Conservation (phyloP, 1,139 yeast genomes). For the Suhomyces bribrorum region DNA sequence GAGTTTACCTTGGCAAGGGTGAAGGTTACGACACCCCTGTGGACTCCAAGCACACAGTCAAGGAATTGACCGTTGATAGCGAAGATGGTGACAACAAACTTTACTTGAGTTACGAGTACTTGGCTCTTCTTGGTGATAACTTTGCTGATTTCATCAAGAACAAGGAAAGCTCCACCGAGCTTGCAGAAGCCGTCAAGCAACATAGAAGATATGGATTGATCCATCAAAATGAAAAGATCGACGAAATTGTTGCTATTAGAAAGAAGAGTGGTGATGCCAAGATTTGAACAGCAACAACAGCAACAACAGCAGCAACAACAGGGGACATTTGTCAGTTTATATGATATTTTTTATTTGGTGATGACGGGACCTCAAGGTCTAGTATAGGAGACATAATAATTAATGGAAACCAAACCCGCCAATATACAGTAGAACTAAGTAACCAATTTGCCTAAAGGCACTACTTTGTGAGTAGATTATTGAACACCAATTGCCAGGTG, state of each 20-base stretch:
- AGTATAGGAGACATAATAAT: neutral
- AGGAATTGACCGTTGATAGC: conserved; percentile 25
- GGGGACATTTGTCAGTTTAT: neutral
- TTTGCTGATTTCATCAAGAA: conserved; percentile 40
- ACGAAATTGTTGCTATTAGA: conserved; percentile 41
- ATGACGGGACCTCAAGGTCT: conserved; percentile 1
- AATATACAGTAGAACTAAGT: too few species aligned
- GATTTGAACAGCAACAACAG: too few species aligned
- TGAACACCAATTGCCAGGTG: too few species aligned
- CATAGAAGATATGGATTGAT: conserved; percentile 67
- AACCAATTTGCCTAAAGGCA: too few species aligned
- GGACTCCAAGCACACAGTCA: conserved; percentile 25
- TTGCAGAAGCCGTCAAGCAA: conserved; percentile 46
- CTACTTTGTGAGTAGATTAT: too few species aligned
- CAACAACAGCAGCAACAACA: too few species aligned
- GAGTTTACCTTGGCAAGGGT: conserved; percentile 63
- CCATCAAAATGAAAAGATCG: conserved; percentile 45
- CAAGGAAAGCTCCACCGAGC: conserved; percentile 32
- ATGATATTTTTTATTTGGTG: neutral
- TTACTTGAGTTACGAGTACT: conserved; percentile 53
- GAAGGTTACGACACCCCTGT: conserved; percentile 82
- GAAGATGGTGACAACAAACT: conserved; percentile 35
- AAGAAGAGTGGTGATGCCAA: conserved; percentile 26
- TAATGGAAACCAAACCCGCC: too few species aligned
- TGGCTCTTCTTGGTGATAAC: conserved; percentile 49